Conservation (phyloP, 2,329 filamentous ascomycete species). For the Fusarium mexicanum region DNA sequence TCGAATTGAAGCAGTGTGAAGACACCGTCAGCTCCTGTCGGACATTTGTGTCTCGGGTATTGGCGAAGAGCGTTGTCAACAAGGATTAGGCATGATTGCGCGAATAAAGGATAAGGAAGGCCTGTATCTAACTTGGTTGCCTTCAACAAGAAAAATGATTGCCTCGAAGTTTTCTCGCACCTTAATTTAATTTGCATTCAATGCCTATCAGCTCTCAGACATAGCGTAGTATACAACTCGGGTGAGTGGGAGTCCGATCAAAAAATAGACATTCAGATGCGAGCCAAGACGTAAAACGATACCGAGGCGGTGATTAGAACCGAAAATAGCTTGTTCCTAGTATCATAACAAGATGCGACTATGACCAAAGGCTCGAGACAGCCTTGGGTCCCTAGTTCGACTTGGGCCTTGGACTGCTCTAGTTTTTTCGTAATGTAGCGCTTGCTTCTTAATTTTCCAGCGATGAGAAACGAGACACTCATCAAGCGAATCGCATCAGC, state of each 20-base stretch:
- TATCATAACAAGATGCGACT: neutral
- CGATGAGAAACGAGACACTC: slow-evolving; percentile 18
- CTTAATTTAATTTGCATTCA: neutral
- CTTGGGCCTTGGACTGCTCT: neutral
- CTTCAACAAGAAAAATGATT: neutral
- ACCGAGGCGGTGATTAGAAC: slow-evolving; percentile 10
- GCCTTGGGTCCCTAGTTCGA: slow-evolving; percentile 5
- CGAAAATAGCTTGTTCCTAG: slow-evolving; percentile 7
- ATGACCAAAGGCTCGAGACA: slow-evolving; percentile 1
- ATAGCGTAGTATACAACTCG: neutral
- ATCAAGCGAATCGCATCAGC: neutral
- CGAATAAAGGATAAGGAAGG: slow-evolving; percentile 13
- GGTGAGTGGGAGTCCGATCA: neutral
- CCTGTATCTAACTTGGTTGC: neutral
- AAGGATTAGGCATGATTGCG: slow-evolving; percentile 20
- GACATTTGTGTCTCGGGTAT: slow-evolving; percentile 31
- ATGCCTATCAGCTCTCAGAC: neutral
- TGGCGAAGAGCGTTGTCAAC: slow-evolving; percentile 25
- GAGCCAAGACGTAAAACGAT: neutral
- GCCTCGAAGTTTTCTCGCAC: neutral
- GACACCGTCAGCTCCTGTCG: slow-evolving; percentile 22
- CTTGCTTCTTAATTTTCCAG: slow-evolving; percentile 32
- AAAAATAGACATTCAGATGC: neutral
- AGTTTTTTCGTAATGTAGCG: slow-evolving; percentile 6
- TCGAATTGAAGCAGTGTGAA: slow-evolving; percentile 18